Base-by-base conservation (phyloP, 306 rosid genomes). In the Rosa persica region DNA sequence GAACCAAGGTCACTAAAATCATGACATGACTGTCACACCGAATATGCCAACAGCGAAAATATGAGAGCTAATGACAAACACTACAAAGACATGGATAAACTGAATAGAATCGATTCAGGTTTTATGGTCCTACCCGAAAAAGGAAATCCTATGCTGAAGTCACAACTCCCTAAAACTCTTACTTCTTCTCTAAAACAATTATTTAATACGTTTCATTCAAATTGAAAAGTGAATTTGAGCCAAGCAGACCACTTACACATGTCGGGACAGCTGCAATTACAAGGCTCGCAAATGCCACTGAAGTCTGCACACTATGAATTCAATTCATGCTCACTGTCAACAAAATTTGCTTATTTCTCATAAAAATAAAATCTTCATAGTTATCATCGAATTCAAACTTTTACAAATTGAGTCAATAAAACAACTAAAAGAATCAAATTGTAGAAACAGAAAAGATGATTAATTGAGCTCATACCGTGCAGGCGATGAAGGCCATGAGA, bases 221-320 rank as follows among this genome's bases (percentile, higher is more conserved):
- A 25, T 0, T 27, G 43, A 75, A 19, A 75, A 10, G 49, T 61
- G 34, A 43, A 4, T 4, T 22, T 13, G 17, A 74, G 23, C 46
- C 61, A 54, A 42, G 44, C 10, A 19, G 30, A 72, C 30, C 79
- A 87, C 96, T 93, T 86, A 93, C 99, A 83, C 83, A 77, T 51
- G 97, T 83, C 27, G 99, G 99, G 64, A 95, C 88, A 44, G 98
- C 93, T 22, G 96, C 96, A 82, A 83, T 58, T 74, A 93, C 97
- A 72, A 95, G 86, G 93, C 98, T 86, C 6, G 93, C 74, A 83
- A 95, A 95, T 72, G 98, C 97, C 85, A 90, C 93, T 15, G 91
- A 91, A 83, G 96, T 88, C 98, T 91, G 94, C 89, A 86, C 22
- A 82, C 34, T 81, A 78, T 12, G 58, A 57, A 48, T 70, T 70